Percentiles rank a stretch among this genome's conserved stretches.
These are phyloP conservation scores for Marasmius oreades DNA, from an alignment of 1,284 basidiomycete genomes.

Conservation along the genomic window DNA sequence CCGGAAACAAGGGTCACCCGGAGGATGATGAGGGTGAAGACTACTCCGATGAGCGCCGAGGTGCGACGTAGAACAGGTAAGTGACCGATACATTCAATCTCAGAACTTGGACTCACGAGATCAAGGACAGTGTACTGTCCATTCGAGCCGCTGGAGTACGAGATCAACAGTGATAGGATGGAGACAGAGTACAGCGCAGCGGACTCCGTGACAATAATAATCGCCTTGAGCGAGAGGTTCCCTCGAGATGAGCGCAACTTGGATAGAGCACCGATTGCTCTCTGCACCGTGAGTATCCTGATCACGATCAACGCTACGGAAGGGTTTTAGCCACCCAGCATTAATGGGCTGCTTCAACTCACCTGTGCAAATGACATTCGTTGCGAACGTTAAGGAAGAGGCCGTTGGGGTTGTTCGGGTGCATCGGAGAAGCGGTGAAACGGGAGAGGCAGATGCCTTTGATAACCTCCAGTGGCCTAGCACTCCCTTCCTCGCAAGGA, in stretches of 20 bases:
- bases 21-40: neutral
- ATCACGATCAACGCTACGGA: neutral
- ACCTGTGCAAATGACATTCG: too few relatives aligned
- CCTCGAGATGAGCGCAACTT: neutral
- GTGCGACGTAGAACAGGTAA: neutral
- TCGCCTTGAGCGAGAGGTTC: neutral
- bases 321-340: neutral
- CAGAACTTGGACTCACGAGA: neutral
- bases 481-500: conserved; percentile 25
- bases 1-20: neutral
- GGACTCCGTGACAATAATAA: neutral
- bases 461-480: conserved; percentile 50
- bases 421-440: conserved; percentile 13
- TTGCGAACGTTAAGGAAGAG: conserved; percentile 32
- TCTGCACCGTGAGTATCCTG: neutral
- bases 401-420: conserved; percentile 23
- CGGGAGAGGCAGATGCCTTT: conserved; percentile 54
- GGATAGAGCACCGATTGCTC: neutral
- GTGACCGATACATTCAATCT: too few relatives aligned
- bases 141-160: neutral
- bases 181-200: neutral
- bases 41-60: neutral
- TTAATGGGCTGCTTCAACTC: too few relatives aligned
- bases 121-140: neutral
- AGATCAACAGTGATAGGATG: neutral